phyloP scores from a whole-genome alignment of 116 monocot species.

The Papilionanthe hybrid region DNA sequence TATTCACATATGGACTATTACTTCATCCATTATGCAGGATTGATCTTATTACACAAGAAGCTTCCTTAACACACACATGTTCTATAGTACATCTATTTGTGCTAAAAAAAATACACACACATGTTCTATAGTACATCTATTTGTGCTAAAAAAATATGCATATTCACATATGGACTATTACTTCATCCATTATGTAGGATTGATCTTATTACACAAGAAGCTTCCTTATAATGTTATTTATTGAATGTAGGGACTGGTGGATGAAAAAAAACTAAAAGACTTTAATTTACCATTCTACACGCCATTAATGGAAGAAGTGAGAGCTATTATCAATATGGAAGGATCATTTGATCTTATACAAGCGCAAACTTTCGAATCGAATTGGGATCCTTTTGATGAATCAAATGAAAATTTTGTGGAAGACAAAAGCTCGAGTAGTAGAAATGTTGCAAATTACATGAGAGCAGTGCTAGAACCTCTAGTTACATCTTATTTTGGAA shows the following conservation, averaged over 20 bases:
- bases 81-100: too few relatives aligned
- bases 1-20: neutral
- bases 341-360: slow-evolving; percentile 17
- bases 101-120: too few relatives aligned
- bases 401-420: neutral
- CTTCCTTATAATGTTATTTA: neutral
- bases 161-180: neutral
- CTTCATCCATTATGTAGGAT: neutral
- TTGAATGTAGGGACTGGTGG: slow-evolving; percentile 16
- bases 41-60: neutral
- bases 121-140: too few relatives aligned
- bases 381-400: slow-evolving; percentile 36
- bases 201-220: neutral
- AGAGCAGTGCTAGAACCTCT: slow-evolving; percentile 25
- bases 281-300: slow-evolving; percentile 25
- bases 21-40: neutral
- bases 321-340: neutral
- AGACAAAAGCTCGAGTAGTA: slow-evolving; percentile 12
- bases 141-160: too few relatives aligned
- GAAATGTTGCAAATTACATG: slow-evolving; percentile 22
- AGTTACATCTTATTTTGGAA: slow-evolving; percentile 23
- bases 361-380: slow-evolving; percentile 12
- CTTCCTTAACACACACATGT: too few relatives aligned
- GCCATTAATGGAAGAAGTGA: slow-evolving; percentile 30
- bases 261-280: slow-evolving; percentile 8